Conservation (phyloP, 345 rosid species). For the Corymbia maculata region DNA sequence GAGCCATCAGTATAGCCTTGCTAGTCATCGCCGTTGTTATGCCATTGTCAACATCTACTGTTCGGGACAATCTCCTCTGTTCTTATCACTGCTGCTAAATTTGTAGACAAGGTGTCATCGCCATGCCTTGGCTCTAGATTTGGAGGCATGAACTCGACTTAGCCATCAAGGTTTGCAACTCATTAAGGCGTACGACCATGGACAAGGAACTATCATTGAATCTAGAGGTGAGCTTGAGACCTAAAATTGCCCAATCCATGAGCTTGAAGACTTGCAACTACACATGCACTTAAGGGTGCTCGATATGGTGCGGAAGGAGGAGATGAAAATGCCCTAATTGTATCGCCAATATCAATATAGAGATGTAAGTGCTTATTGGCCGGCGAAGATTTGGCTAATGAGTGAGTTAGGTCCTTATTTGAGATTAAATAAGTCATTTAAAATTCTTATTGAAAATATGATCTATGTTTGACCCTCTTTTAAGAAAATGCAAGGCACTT, state of each 20-base stretch:
- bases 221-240: not conserved
- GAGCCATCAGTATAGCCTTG: not conserved
- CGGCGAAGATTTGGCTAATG: not conserved
- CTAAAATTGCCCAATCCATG: too few species aligned
- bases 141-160: not conserved
- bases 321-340: not conserved
- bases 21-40: rapidly evolving
- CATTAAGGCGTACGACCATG: not conserved
- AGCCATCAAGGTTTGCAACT: not conserved
- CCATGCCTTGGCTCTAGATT: not conserved
- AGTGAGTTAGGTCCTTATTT: not conserved
- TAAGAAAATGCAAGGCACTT: rapidly evolving
- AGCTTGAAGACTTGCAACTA: not conserved
- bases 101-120: not conserved
- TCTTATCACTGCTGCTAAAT: not conserved
- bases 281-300: not conserved
- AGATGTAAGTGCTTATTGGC: not conserved
- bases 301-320: not conserved
- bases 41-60: not conserved
- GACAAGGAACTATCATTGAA: not conserved
- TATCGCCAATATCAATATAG: not conserved
- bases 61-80: not conserved
- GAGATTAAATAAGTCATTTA: not conserved
- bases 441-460: rapidly evolving
- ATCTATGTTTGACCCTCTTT: rapidly evolving